These are phyloP conservation scores for Vicia faba DNA, from an alignment of 306 rosid species.

Conservation along the genomic window DNA sequence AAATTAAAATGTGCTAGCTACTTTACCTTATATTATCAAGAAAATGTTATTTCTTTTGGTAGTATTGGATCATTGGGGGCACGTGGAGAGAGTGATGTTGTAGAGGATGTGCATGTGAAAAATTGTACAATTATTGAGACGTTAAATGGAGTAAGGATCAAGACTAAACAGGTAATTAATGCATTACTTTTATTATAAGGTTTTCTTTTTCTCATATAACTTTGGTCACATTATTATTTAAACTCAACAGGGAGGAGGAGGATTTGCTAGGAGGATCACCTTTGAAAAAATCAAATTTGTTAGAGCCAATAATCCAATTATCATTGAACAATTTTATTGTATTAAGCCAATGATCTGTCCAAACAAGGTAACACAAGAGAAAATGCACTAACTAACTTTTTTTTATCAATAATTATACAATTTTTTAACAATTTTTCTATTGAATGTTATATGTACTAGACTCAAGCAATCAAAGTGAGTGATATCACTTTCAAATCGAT, in stretches of 20 bases:
- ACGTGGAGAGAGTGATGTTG: constrained; percentile 46
- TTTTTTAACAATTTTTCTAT: not conserved
- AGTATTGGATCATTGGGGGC: constrained; percentile 72
- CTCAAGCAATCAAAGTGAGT: constrained; percentile 44
- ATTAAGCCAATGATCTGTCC: constrained; percentile 32
- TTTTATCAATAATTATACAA: not conserved
- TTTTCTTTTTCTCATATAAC: too few species aligned
- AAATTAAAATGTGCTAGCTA: not conserved
- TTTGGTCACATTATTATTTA: too few species aligned
- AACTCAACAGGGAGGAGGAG: constrained; percentile 50
- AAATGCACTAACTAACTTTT: not conserved
- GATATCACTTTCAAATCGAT: constrained; percentile 48
- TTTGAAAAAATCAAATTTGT: constrained; percentile 46
- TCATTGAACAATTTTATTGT: constrained; percentile 59
- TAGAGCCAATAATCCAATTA: constrained; percentile 50
- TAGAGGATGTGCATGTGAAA: constrained; percentile 53
- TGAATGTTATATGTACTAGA: constrained; percentile 15
- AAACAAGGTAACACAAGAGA: constrained; percentile 39
- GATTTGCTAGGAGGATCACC: constrained; percentile 52
- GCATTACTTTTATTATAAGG: too few species aligned
- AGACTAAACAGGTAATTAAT: constrained; percentile 64
- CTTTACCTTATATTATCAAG: not conserved
- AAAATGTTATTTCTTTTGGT: not conserved
- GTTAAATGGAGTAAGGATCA: constrained; percentile 64
- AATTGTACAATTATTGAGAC: constrained; percentile 55